Evolutionary conservation across 164 flowering plant genomes (phyloP).

Genomic region (Stephania yunnanensis): DNA sequence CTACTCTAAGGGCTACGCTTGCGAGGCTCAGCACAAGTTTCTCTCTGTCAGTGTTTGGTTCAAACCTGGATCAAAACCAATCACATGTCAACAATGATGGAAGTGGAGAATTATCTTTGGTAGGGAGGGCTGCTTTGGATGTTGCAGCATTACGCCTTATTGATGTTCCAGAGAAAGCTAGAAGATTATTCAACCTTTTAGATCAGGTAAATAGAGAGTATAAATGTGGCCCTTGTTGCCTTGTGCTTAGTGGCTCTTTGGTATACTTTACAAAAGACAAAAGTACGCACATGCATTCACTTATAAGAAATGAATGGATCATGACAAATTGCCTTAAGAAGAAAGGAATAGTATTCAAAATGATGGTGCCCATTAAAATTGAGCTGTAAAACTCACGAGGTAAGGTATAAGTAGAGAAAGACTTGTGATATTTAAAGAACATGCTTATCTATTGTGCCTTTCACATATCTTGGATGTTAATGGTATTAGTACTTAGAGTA

Average conservation of each 20-base stretch:
- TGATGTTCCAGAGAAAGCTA: conserved; percentile 89
- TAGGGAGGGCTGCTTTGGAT: conserved; percentile 81
- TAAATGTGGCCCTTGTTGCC: neutral
- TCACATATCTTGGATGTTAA: too few species aligned
- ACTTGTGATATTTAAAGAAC: too few species aligned
- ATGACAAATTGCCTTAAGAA: too few species aligned
- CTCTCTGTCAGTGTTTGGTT: conserved; percentile 68
- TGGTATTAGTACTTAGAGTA: too few species aligned
- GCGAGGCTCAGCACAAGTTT: conserved; percentile 84
- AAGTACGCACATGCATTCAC: too few species aligned
- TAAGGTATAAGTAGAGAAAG: too few species aligned
- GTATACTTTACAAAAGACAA: neutral
- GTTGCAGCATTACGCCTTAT: conserved; percentile 76
- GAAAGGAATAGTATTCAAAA: too few species aligned
- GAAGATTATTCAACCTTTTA: conserved; percentile 72
- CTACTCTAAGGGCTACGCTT: conserved; percentile 87
- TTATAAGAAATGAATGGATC: too few species aligned
- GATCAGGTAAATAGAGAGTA: conserved; percentile 54
- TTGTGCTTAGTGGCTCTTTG: neutral
- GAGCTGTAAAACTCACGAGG: too few species aligned
- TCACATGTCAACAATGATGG: conserved; percentile 40
- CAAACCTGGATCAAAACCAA: conserved; percentile 59
- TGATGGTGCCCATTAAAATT: too few species aligned
- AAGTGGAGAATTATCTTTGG: conserved; percentile 41
- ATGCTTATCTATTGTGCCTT: too few species aligned